Conservation (phyloP, 805 yeast species). For the Clavispora phyllophila region DNA sequence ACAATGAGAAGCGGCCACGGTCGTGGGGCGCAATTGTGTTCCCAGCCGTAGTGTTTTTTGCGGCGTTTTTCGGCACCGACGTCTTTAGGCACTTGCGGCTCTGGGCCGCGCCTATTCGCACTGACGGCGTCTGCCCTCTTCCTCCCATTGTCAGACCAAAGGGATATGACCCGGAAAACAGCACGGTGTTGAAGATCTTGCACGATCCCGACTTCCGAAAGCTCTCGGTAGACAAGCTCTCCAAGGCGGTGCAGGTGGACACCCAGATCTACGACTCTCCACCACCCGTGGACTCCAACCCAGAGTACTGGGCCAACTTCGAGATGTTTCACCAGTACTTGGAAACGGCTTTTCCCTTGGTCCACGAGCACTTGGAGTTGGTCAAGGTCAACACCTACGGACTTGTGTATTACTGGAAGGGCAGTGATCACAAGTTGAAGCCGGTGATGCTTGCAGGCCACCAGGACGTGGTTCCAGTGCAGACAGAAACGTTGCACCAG, state of each 20-base stretch:
- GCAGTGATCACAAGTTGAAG: conserved; percentile 22
- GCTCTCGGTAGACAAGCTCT: conserved; percentile 8
- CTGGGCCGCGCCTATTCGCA: conserved; percentile 12
- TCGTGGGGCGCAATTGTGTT: conserved; percentile 10
- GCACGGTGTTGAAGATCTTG: conserved; percentile 20
- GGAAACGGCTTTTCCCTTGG: conserved; percentile 28
- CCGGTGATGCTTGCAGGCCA: conserved; percentile 38
- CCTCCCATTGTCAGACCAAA: conserved; percentile 22
- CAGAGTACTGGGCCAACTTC: conserved; percentile 17
- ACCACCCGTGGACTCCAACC: conserved; percentile 12
- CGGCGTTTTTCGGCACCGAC: conserved; percentile 18
- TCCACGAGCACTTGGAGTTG: conserved; percentile 27
- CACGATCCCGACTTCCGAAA: conserved; percentile 7
- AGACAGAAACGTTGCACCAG: conserved; percentile 30
- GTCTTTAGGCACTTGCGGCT: conserved; percentile 16
- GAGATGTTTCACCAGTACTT: conserved; percentile 26
- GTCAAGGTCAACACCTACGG: conserved; percentile 32
- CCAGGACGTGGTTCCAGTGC: conserved; percentile 40
- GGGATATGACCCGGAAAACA: conserved; percentile 21
- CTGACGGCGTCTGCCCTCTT: conserved; percentile 12
- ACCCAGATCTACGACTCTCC: conserved; percentile 16
- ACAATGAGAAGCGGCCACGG: conserved; percentile 7
- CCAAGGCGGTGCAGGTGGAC: conserved; percentile 15
- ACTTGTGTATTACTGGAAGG: conserved; percentile 37
- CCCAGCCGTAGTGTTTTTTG: background rate